Evolutionary conservation across 352 stramenopile species (phyloP).

Genomic region (Albugo candida): DNA sequence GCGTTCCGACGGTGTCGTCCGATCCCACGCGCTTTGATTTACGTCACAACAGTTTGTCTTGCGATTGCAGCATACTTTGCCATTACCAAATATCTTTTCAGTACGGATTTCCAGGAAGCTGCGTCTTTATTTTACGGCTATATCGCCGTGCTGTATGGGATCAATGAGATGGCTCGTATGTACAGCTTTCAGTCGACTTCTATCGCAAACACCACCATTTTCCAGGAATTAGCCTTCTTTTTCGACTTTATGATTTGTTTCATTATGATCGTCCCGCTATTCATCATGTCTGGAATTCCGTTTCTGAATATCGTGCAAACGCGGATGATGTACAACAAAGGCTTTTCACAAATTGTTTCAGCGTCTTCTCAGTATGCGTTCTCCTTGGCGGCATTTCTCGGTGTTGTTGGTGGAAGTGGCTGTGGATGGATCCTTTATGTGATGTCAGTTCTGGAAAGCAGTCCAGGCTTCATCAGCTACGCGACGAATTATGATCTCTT

Average conservation of each 20-base stretch:
- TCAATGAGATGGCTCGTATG: constrained; percentile 59
- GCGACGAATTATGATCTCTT: constrained; percentile 36
- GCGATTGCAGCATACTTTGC: constrained; percentile 28
- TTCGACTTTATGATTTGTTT: constrained; percentile 64
- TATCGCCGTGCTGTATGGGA: constrained; percentile 30
- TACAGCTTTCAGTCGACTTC: constrained; percentile 39
- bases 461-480: constrained; percentile 46
- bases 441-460: constrained; percentile 38
- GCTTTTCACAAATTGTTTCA: constrained; percentile 63
- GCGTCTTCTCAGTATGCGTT: constrained; percentile 62
- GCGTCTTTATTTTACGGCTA: constrained; percentile 50
- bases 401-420: constrained; percentile 29
- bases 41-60: constrained; percentile 16
- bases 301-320: constrained; percentile 70
- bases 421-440: constrained; percentile 52
- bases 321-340: constrained; percentile 77
- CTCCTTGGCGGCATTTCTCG: constrained; percentile 44
- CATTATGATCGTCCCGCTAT: constrained; percentile 35
- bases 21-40: constrained; percentile 23
- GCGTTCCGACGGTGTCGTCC: constrained; percentile 23
- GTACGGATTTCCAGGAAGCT: constrained; percentile 18
- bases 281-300: constrained; percentile 46
- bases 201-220: constrained; percentile 27
- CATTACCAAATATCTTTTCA: constrained; percentile 4
- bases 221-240: constrained; percentile 58